These are phyloP conservation scores for Metschnikowia cerradonensis DNA, from an alignment of 805 yeast species.

Conservation along the genomic window DNA sequence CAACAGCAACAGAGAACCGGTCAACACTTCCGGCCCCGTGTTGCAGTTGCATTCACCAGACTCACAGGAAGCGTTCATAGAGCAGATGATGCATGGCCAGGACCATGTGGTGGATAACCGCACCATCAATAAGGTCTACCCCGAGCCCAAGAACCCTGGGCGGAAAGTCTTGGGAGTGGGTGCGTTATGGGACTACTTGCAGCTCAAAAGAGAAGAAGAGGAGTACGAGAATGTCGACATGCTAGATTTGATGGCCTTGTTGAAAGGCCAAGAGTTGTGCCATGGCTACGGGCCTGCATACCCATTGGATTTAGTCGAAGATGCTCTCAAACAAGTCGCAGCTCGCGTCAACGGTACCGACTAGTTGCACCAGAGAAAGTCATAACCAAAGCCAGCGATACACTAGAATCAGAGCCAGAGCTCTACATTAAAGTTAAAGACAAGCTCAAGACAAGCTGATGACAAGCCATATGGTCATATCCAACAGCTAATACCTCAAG, in stretches of 20 bases:
- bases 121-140: constrained; percentile 30
- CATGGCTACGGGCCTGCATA: constrained; percentile 79
- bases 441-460: no score
- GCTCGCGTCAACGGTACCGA: constrained; percentile 1
- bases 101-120: constrained; percentile 19
- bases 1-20: constrained; percentile 15
- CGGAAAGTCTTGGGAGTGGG: constrained; percentile 60
- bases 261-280: constrained; percentile 69
- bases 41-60: constrained; percentile 33
- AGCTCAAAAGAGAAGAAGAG: constrained; percentile 42
- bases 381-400: no score
- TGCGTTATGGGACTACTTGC: constrained; percentile 80
- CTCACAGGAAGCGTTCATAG: constrained; percentile 32
- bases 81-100: constrained; percentile 23
- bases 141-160: constrained; percentile 36
- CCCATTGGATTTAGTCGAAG: constrained; percentile 41
- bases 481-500: no score
- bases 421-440: no score
- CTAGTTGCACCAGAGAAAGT: background rate
- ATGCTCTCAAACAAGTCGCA: constrained; percentile 9
- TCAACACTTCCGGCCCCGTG: background rate
- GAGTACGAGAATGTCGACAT: constrained; percentile 51
- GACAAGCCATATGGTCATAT: no score
- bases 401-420: no score
- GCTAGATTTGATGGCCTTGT: constrained; percentile 49